phyloP scores from a whole-genome alignment of 768 basidiomycete species.

The Hirschioporus abietinus region DNA sequence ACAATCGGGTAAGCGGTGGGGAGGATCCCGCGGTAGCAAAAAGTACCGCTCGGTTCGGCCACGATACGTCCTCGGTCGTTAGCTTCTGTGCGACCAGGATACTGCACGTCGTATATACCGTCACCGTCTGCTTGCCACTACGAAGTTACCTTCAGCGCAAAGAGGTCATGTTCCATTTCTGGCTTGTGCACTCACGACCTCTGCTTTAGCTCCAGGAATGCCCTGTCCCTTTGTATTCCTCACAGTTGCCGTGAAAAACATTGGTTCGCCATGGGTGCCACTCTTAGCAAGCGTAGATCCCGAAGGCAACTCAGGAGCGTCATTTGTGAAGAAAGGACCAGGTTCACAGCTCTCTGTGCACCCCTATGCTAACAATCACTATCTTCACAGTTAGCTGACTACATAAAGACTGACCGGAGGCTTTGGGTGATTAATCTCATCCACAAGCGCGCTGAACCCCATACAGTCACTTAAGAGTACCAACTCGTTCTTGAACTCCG shows the following conservation, averaged over 20 bases:
- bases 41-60: slow-evolving; percentile 24
- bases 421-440: slow-evolving; percentile 31
- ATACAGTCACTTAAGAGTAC: slow-evolving; percentile 35
- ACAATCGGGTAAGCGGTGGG: slow-evolving; percentile 30
- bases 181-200: slow-evolving; percentile 23
- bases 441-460: slow-evolving; percentile 33
- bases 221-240: slow-evolving; percentile 30
- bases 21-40: slow-evolving; percentile 27
- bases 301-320: slow-evolving; percentile 26
- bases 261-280: slow-evolving; percentile 25
- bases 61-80: slow-evolving; percentile 28
- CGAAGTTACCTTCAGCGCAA: background rate
- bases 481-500: slow-evolving; percentile 33
- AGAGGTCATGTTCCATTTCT: background rate
- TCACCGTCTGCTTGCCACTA: slow-evolving; percentile 38
- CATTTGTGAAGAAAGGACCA: slow-evolving; percentile 30
- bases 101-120: slow-evolving; percentile 31
- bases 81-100: slow-evolving; percentile 22
- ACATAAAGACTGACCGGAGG: slow-evolving; percentile 18
- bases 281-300: slow-evolving; percentile 22
- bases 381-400: slow-evolving; percentile 1
- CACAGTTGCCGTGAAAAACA: slow-evolving; percentile 30
- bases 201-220: slow-evolving; percentile 26
- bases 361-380: slow-evolving; percentile 13
- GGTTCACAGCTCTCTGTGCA: slow-evolving; percentile 29